phyloP scores from a whole-genome alignment of 2,329 filamentous ascomycete genomes.

The Neurospora sp. region DNA sequence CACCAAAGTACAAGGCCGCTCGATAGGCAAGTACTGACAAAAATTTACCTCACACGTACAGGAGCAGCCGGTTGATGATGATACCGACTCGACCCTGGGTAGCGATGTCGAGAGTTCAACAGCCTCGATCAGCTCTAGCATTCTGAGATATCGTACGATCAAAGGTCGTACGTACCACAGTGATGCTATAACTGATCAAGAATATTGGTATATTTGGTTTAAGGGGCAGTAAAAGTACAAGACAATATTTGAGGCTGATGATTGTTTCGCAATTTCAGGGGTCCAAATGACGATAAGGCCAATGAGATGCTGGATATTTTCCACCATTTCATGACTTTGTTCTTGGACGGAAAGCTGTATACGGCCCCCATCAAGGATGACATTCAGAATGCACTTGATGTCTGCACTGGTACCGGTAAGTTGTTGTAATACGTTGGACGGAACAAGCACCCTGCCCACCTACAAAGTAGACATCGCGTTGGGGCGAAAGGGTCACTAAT shows the following conservation, averaged over 20 bases:
- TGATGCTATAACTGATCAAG: not conserved
- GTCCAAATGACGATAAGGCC: constrained; percentile 15
- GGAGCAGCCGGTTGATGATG: not conserved
- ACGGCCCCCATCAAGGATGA: constrained; percentile 18
- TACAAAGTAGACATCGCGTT: not conserved
- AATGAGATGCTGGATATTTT: constrained; percentile 9
- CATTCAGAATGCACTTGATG: constrained; percentile 1
- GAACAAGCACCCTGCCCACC: not conserved
- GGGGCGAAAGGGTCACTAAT: constrained; percentile 19
- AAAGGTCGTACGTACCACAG: constrained; percentile 5
- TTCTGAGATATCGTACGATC: constrained; percentile 12
- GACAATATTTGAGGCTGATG: not conserved
- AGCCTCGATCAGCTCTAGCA: not conserved
- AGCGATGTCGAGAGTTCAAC: not conserved
- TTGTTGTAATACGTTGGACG: not conserved
- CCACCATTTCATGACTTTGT: constrained; percentile 19
- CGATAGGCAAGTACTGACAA: not conserved
- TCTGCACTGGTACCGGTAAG: constrained; percentile 3
- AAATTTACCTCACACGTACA: not conserved
- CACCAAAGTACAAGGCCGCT: not conserved
- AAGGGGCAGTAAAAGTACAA: not conserved
- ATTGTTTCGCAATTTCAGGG: constrained; percentile 1
- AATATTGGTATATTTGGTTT: not conserved
- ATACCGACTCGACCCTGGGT: not conserved
- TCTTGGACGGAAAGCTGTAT: constrained; percentile 17